Evolutionary conservation across 305 asterid genomes (phyloP).

Genomic region (Solanum chacoense): DNA sequence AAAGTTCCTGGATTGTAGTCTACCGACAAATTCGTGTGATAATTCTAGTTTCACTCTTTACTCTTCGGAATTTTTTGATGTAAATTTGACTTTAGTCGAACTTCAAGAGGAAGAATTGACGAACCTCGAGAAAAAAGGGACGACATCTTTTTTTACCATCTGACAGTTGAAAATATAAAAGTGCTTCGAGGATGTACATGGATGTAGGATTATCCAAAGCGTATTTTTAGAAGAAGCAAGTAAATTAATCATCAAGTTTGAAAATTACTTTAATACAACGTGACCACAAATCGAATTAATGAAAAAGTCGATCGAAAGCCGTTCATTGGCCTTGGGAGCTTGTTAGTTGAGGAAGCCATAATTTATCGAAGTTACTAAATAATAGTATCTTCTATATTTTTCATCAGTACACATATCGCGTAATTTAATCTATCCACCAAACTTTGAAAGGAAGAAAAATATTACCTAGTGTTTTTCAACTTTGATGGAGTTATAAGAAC

Average conservation of each 20-base stretch:
- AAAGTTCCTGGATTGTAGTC: not conserved
- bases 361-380: not conserved
- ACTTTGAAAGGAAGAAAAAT: not conserved
- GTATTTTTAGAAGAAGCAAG: not conserved
- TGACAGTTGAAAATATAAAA: not conserved
- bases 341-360: not conserved
- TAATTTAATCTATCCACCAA: not conserved
- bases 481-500: not conserved
- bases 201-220: not conserved
- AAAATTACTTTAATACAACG: not conserved
- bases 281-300: not conserved
- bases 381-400: not conserved
- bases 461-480: not conserved
- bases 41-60: not conserved
- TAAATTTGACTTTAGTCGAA: not conserved
- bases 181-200: not conserved
- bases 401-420: not conserved
- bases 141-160: accelerated
- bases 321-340: not conserved
- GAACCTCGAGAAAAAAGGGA: not conserved
- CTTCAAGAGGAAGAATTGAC: not conserved
- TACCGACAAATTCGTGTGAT: not conserved
- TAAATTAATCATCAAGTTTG: not conserved
- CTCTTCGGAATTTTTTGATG: not conserved
- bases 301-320: not conserved